phyloP scores from a whole-genome alignment of 208 protist genomes.

The Crithidia bombi region DNA sequence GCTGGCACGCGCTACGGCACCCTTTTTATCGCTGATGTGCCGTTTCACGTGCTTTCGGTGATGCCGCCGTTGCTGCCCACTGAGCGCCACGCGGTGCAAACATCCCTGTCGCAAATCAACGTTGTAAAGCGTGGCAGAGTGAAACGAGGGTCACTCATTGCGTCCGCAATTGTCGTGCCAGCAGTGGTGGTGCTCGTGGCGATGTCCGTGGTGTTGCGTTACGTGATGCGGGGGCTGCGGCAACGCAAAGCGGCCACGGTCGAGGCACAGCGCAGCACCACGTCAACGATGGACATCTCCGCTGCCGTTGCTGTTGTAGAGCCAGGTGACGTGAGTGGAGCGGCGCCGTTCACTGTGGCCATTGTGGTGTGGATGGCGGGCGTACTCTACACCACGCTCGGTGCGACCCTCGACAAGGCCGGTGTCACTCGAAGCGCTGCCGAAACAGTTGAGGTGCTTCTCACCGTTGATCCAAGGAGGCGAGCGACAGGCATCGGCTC shows the following conservation, averaged over 20 bases:
- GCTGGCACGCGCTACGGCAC: not conserved
- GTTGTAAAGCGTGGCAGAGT: not conserved
- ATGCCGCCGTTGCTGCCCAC: slow-evolving; percentile 18
- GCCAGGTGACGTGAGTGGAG: not conserved
- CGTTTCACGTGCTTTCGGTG: slow-evolving; percentile 7
- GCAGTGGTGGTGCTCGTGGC: slow-evolving; percentile 1
- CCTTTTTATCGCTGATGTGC: slow-evolving; percentile 2
- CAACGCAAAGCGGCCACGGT: not conserved
- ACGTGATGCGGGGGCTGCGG: not conserved
- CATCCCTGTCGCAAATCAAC: not conserved
- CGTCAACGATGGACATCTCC: slow-evolving; percentile 12
- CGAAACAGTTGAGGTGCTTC: not conserved
- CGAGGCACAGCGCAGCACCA: not conserved
- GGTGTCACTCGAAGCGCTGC: slow-evolving; percentile 14
- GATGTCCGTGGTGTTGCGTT: slow-evolving; percentile 5
- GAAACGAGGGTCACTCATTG: not conserved
- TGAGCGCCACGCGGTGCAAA: slow-evolving; percentile 10
- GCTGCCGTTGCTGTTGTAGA: not conserved
- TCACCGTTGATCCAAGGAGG: not conserved
- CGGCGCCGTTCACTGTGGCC: not conserved
- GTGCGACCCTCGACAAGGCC: slow-evolving; percentile 25
- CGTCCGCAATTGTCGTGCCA: not conserved
- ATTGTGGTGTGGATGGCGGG: slow-evolving; percentile 16
- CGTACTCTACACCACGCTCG: slow-evolving; percentile 14
- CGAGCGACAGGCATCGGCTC: too few relatives aligned